Evolutionary conservation across 148 eudicot species (phyloP), one percentile per base, ranked within the genome.

Genomic region (Persicaria maculosa): DNA sequence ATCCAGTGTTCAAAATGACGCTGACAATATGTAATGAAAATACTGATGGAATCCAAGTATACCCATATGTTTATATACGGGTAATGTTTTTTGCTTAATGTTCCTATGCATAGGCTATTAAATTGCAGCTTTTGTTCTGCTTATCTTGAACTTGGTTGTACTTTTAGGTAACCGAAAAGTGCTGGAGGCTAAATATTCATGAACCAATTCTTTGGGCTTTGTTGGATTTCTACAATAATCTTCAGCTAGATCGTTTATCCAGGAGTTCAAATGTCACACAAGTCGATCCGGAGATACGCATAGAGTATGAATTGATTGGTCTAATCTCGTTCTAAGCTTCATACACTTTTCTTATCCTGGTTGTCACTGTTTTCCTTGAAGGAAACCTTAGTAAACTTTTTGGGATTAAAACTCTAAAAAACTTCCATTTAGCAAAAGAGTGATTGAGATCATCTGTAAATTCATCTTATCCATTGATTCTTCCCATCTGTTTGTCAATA

Each of bases 271-370:
- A 81, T 76, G 81, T 81, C 74, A 84, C 91, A 14, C 97, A 92
- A 89, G 97, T 92, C 81, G 99, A 95, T 89, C 99, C 99, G 77
- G 99, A 95, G 84, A 90, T 95, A 86, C 96, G 94, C 57, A 85
- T 95, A 75, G 92, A 95, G 98, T 94, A 87, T 84, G 92, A 40
- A 65, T 65, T 36, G 40, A 65, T 43, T 65, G 17, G 44, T 14
- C 43, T 65, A 43, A 22, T 4, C 47, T 0, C 15, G 36, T 65
- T 65, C 19, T 65, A 14, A 65, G 70, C 70, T 43, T 45, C 46
- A 40, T 40, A 12, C n/a, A 65, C 9, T 65, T 65, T 31, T 15
- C 45, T 36, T 40, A 36, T 40, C 70, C 43, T 65, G 47, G 70
- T 12, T 40, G 19, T 17, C 47, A 14, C 11, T 65, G 43, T 65